These are phyloP conservation scores for Ceratocystis papillata DNA, from an alignment of 2,329 filamentous ascomycete genomes.

Conservation along the genomic window DNA sequence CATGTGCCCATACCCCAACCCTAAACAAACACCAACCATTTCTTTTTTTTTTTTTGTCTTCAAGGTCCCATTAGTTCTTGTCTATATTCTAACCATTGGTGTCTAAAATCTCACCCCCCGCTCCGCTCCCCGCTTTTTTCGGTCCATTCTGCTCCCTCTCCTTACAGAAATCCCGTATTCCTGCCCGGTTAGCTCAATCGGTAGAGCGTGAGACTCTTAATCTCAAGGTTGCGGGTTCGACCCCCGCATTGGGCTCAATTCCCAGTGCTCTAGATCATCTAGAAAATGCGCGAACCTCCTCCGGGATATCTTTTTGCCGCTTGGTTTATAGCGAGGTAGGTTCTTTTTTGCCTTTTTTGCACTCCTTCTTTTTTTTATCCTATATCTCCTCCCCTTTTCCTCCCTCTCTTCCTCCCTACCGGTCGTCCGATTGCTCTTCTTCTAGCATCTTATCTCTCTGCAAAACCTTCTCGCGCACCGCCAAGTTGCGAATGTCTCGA, in stretches of 20 bases:
- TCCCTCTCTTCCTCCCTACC: not conserved
- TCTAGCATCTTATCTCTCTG: not conserved
- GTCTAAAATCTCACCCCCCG: no score
- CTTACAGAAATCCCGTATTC: not conserved
- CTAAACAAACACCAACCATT: no score
- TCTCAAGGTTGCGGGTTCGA: conserved; percentile 37
- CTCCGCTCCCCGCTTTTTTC: not conserved
- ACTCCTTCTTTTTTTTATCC: not conserved
- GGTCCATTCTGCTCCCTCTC: no score
- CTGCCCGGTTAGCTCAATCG: conserved; percentile 55
- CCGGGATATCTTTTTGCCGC: not conserved
- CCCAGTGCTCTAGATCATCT: conserved; percentile 24
- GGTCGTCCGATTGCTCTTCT: not conserved
- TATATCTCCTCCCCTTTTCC: not conserved
- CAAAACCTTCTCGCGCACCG: not conserved
- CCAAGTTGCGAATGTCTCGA: not conserved
- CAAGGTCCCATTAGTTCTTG: no score
- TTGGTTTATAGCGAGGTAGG: no score
- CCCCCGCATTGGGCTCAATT: conserved; percentile 30
- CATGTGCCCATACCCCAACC: no score
- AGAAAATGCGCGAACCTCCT: not conserved
- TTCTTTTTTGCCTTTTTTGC: not conserved
- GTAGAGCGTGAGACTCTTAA: conserved; percentile 65
- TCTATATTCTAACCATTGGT: no score
- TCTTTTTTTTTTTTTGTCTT: no score